These are phyloP conservation scores for Mycogone perniciosa DNA, from an alignment of 2,329 filamentous ascomycete genomes.

Conservation along the genomic window DNA sequence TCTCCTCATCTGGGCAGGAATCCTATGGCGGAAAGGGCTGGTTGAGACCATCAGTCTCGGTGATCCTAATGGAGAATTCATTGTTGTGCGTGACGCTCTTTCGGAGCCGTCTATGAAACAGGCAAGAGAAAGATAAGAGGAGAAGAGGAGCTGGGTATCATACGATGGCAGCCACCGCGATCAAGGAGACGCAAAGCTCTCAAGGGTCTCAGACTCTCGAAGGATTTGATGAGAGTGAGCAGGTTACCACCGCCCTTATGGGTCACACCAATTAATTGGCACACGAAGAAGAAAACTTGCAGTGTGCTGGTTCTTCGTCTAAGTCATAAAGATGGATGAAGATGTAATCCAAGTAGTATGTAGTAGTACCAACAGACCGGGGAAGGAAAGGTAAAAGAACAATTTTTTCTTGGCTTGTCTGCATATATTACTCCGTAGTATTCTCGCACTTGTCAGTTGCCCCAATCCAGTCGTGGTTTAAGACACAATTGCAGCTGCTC, in stretches of 20 bases:
- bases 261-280: too few relatives aligned
- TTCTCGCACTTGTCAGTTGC: too few relatives aligned
- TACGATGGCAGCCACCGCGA: neutral
- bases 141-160: neutral
- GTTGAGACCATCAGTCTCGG: conserved; percentile 33
- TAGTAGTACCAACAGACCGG: neutral
- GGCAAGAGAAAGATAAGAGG: neutral
- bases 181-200: neutral
- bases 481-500: too few relatives aligned
- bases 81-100: conserved; percentile 14
- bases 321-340: neutral
- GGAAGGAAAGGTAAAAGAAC: neutral
- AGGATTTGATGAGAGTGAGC: too few relatives aligned
- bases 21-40: conserved; percentile 11
- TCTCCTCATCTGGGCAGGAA: conserved; percentile 26
- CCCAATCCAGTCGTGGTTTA: too few relatives aligned
- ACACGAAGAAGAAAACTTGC: too few relatives aligned
- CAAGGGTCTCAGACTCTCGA: too few relatives aligned
- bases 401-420: too few relatives aligned
- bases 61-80: conserved; percentile 30
- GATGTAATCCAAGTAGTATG: neutral
- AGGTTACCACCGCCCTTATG: too few relatives aligned
- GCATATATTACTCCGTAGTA: too few relatives aligned
- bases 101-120: neutral
- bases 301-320: too few relatives aligned